Percentiles rank a stretch among this genome's conserved stretches.
Evolutionary conservation across 1,284 basidiomycete genomes (phyloP).

Genomic region (Uromyces viciae-fabae): DNA sequence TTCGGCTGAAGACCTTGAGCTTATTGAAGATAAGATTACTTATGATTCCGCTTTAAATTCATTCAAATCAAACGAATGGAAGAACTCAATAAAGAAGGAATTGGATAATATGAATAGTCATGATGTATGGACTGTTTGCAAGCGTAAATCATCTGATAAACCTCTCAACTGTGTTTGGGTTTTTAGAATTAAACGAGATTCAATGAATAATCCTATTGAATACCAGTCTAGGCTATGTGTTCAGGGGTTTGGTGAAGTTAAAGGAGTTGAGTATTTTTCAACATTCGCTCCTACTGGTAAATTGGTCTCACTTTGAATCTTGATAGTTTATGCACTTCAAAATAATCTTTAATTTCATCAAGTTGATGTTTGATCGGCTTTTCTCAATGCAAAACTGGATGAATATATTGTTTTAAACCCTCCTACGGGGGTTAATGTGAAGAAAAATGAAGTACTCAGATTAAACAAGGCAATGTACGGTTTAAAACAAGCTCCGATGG

Average conservation of each 20-base stretch:
- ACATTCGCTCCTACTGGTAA: neutral
- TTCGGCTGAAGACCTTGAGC: neutral
- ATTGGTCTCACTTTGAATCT: neutral
- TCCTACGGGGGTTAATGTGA: neutral
- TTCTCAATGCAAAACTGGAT: neutral
- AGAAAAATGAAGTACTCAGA: neutral
- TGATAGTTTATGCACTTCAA: neutral
- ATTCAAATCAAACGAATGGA: neutral
- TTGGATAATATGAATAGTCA: neutral
- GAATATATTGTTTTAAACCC: neutral
- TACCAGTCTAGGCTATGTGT: neutral
- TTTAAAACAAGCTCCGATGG: neutral
- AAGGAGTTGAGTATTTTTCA: neutral
- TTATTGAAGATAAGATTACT: neutral
- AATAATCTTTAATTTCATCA: neutral
- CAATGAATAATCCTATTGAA: too few relatives aligned
- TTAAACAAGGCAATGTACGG: constrained; percentile 2
- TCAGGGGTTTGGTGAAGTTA: neutral
- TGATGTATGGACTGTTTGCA: neutral
- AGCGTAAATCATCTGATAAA: too few relatives aligned
- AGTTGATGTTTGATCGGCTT: neutral
- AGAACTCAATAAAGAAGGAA: neutral
- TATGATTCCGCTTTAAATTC: neutral
- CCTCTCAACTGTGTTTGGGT: too few relatives aligned
- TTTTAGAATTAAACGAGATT: too few relatives aligned